Evolutionary conservation across 1,284 basidiomycete genomes (phyloP), one percentile per base, ranked within the genome.

Genomic region (Clitocybe nebularis): DNA sequence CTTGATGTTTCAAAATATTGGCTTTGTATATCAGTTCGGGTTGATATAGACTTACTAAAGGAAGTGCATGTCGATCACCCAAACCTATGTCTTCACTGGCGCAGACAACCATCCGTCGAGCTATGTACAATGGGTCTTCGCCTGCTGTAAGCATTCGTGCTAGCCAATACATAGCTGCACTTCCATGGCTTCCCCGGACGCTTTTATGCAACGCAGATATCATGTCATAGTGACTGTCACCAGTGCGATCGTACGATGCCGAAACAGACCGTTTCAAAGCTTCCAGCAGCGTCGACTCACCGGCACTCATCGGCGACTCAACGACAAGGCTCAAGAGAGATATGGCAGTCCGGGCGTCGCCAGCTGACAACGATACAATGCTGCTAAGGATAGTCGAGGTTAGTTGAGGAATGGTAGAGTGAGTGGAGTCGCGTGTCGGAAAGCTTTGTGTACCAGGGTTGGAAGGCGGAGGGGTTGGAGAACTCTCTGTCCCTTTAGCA

Each of bases 171-270:
- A 95, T 69, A 5, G 89, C 89, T 0, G 89, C 92, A 52, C 79
- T 76, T 1, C 83, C 79, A 52, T 93, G 79, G 40, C 80, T 81
- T 5, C 90, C 91, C 30, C 93, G 75, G 22, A 95, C 77, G 47
- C 80, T 81, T 62, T 95, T 95, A 65, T 95, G 93, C 51, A 92
- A 64, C 4, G 91, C 91, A 21, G 81, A 86, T 51, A 95, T 94
- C 73, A 91, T 84, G 59, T 94, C 89, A 61, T 93, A 94, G 48
- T 77, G 76, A 52, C 76, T 74, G 49, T 91, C 89, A 1, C 87
- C 85, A 2, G 75, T 78, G 34, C 88, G 74, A 57, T 91, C 86
- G 55, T 89, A 91, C 9, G 75, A 73, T 6, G 72, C 72, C 4
- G 75, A 73, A 2, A 81, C 77, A 19, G 77, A 80, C 37, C 64